Evolutionary conservation across 176 grass and related monocot genomes (phyloP).

Genomic region (Poa annua): DNA sequence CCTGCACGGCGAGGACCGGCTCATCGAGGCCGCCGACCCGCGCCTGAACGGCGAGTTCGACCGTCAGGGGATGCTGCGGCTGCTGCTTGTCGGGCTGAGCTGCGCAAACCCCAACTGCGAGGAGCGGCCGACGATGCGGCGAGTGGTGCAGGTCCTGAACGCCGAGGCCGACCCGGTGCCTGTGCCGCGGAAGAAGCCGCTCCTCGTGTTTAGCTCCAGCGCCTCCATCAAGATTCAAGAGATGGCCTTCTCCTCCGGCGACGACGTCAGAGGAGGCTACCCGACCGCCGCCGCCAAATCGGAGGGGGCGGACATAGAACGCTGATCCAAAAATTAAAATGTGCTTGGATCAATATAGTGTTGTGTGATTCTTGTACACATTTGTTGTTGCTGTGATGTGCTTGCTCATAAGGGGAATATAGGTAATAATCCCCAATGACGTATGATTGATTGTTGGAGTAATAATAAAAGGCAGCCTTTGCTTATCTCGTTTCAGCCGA

Average conservation of each 20-base stretch:
- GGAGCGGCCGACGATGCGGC: slow-evolving; percentile 81
- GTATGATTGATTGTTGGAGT: too few species aligned
- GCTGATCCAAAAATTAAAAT: not conserved
- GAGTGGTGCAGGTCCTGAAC: slow-evolving; percentile 84
- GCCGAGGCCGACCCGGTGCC: slow-evolving; percentile 63
- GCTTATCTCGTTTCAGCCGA: too few species aligned
- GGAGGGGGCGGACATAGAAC: slow-evolving; percentile 31
- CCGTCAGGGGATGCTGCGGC: slow-evolving; percentile 64
- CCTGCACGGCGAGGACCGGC: slow-evolving; percentile 68
- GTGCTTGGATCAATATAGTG: not conserved
- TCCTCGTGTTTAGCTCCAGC: slow-evolving; percentile 84
- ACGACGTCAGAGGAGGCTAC: slow-evolving; percentile 51
- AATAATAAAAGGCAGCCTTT: too few species aligned
- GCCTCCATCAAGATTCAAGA: slow-evolving; percentile 75
- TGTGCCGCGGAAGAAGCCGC: slow-evolving; percentile 77
- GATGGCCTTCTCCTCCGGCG: slow-evolving; percentile 68
- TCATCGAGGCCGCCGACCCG: slow-evolving; percentile 71
- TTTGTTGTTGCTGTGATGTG: slow-evolving; percentile 9
- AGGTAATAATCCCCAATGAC: too few species aligned
- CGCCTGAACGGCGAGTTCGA: slow-evolving; percentile 63
- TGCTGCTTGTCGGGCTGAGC: slow-evolving; percentile 81
- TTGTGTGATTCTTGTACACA: slow-evolving; percentile 39
- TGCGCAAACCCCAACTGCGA: slow-evolving; percentile 89
- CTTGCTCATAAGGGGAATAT: slow-evolving; percentile 34
- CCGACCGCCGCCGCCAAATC: slow-evolving; percentile 27